Percentiles rank a stretch among this genome's conserved stretches.
Conservation (phyloP, 1,284 basidiomycete species). For the Trichosporon ovoides region DNA sequence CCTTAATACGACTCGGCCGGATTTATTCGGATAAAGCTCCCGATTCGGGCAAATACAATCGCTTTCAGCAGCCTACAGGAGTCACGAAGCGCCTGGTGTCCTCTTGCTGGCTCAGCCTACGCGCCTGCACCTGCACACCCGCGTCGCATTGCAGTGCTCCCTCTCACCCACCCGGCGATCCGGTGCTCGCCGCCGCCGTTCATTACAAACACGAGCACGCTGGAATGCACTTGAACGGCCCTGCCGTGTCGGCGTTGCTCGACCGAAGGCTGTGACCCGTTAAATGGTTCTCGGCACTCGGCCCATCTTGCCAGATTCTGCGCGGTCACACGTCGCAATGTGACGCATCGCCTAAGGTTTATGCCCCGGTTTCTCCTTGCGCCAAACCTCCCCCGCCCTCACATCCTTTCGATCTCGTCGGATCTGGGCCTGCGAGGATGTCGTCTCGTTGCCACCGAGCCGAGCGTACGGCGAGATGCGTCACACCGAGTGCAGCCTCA, state of each 20-base stretch:
- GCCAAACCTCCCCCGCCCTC: too few species aligned
- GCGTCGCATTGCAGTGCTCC: too few species aligned
- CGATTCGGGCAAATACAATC: constrained; percentile 8
- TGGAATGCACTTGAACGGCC: background rate
- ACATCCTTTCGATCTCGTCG: too few species aligned
- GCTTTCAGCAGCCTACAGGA: too few species aligned
- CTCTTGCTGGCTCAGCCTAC: too few species aligned
- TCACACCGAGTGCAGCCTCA: too few species aligned
- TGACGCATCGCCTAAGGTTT: background rate
- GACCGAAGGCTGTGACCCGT: background rate
- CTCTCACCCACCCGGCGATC: too few species aligned
- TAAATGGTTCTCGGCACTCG: background rate
- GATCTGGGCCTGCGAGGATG: background rate
- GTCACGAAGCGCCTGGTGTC: too few species aligned
- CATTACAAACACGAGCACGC: background rate
- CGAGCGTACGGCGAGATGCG: too few species aligned
- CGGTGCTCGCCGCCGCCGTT: background rate
- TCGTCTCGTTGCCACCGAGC: background rate
- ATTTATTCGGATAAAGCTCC: constrained; percentile 7
- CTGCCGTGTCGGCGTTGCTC: constrained; percentile 1
- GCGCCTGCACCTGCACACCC: too few species aligned
- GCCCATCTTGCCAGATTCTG: background rate
- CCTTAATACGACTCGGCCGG: constrained; percentile 4
- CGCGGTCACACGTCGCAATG: background rate
- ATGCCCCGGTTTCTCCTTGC: background rate